phyloP scores from a whole-genome alignment of 345 rosid species.

The Corchorus olitorius region DNA sequence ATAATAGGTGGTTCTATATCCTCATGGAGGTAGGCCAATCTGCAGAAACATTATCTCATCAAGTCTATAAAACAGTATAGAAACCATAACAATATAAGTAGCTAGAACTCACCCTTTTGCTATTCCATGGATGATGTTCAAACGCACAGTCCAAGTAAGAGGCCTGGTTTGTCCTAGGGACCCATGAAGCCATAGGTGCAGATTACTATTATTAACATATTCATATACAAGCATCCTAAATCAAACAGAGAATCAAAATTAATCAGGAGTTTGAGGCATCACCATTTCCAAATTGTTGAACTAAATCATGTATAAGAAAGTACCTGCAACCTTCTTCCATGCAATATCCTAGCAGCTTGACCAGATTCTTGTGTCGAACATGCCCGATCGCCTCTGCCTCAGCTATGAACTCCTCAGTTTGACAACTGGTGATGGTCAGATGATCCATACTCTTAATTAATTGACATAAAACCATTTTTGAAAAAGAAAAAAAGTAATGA shows the following conservation, averaged over 20 bases:
- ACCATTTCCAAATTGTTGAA: background rate
- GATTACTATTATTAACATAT: constrained; percentile 66
- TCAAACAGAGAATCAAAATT: constrained; percentile 12
- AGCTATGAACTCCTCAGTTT: constrained; percentile 45
- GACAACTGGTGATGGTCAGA: constrained; percentile 30
- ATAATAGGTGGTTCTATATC: constrained; percentile 62
- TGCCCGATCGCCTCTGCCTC: constrained; percentile 55
- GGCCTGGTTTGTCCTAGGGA: constrained; percentile 42
- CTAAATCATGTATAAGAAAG: background rate
- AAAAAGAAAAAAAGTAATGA: background rate
- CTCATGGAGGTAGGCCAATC: constrained; percentile 78
- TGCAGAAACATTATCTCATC: constrained; percentile 28
- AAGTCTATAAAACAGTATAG: background rate
- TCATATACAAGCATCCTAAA: constrained; percentile 70
- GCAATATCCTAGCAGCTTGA: constrained; percentile 67
- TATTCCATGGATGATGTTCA: constrained; percentile 66
- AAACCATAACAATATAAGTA: background rate
- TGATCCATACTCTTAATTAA: background rate
- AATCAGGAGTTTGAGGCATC: background rate
- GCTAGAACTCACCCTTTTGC: constrained; percentile 64
- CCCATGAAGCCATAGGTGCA: constrained; percentile 79
- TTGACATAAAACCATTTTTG: too few species aligned
- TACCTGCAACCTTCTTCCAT: constrained; percentile 63
- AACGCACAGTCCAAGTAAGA: constrained; percentile 56
- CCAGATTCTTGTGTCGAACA: constrained; percentile 65